Evolutionary conservation across 2,329 filamentous ascomycete genomes (phyloP), one percentile per base, ranked within the genome.

Genomic region (Aotearoamyces nothofagi): DNA sequence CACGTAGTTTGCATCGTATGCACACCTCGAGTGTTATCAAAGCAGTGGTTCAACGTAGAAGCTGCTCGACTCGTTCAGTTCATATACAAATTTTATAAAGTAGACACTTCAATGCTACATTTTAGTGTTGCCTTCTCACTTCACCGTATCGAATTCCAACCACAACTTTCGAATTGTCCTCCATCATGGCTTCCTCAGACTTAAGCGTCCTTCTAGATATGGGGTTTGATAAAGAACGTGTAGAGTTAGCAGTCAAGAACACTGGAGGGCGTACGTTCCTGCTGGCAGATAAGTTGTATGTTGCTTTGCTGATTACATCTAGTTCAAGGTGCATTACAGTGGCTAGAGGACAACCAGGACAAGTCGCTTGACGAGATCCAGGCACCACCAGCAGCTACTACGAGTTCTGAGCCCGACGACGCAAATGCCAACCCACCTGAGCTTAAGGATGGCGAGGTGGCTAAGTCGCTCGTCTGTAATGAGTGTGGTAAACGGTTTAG

Each of bases 401-500:
- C 61, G 15, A 56, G 65, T 3, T 56, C 60, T 3, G 62, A 69
- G 6, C 63, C 61, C 3, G 62, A 59, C 38, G 60, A 61, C 12
- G 60, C 59, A 5, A 56, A 59, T 26, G 61, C 65, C 17, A 61
- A 78, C 42, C 67, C 70, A 8, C 66, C 73, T 4, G 66, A 70
- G n/a, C 60, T 86, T 3, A 63, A 79, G 43, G 69, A 69, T 2
- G 81, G 78, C 34, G 71, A 77, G 44, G 61, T 69, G 32, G 80
- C 84, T 32, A 69, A 73, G 46, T 92, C 83, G 27, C 70, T 96
- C 31, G 67, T 92, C 28, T 98, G 90, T 66, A 90, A 93, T 39
- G 87, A 94, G 32, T 98, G 90, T 49, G 78, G 79, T 48, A 94
- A 93, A 65, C 78, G 74, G 50, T 92, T 98, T 56, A 69, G 81